phyloP scores from a whole-genome alignment of 352 stramenopile genomes.

The Aphanomyces invadans region DNA sequence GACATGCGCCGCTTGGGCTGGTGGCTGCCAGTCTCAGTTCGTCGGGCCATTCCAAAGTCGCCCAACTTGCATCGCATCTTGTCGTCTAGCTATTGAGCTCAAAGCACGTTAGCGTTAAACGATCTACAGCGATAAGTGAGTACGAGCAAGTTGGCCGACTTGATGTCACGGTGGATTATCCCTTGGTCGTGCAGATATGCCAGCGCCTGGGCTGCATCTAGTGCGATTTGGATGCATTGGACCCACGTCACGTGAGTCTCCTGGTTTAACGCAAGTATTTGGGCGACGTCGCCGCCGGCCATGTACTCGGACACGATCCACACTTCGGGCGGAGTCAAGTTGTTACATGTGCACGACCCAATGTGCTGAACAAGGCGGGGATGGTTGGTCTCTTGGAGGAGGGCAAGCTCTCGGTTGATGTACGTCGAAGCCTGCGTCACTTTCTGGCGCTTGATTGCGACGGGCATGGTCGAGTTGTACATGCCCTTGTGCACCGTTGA shows the following conservation, averaged over 20 bases:
- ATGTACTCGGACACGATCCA: slow-evolving; percentile 78
- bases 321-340: too few relatives aligned
- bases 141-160: slow-evolving; percentile 74
- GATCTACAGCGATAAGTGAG: too few relatives aligned
- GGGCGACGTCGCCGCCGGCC: slow-evolving; percentile 60
- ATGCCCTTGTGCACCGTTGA: slow-evolving; percentile 64
- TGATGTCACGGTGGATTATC: slow-evolving; percentile 80
- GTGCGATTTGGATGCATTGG: slow-evolving; percentile 48
- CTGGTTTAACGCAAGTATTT: slow-evolving; percentile 51
- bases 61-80: slow-evolving; percentile 69
- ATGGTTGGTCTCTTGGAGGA: slow-evolving; percentile 9
- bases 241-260: slow-evolving; percentile 43
- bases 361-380: slow-evolving; percentile 12
- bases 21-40: slow-evolving; percentile 29
- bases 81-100: slow-evolving; percentile 57
- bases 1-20: slow-evolving; percentile 50
- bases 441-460: slow-evolving; percentile 81
- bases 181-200: slow-evolving; percentile 89
- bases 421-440: slow-evolving; percentile 31
- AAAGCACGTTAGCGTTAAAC: too few relatives aligned
- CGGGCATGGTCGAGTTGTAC: slow-evolving; percentile 51
- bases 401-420: slow-evolving; percentile 32
- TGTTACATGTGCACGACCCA: slow-evolving; percentile 35
- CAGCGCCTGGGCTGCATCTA: slow-evolving; percentile 84
- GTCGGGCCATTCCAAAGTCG: slow-evolving; percentile 71